A percentile compares a stretch with the other conserved stretches of the same genome.
Conservation (phyloP, 306 rosid genomes). For the Oemleria cerasiformis region DNA sequence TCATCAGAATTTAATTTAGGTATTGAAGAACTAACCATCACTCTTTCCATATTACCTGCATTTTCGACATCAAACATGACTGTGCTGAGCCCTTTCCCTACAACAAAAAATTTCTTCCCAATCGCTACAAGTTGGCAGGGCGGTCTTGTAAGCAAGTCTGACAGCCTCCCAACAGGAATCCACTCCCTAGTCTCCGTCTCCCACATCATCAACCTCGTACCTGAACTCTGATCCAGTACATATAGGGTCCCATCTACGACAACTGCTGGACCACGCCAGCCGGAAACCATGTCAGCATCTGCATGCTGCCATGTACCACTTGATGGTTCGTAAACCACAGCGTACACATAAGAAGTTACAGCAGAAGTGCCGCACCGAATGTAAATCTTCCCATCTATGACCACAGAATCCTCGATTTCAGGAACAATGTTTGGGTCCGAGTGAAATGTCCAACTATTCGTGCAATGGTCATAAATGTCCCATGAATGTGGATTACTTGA, state of each 20-base stretch:
- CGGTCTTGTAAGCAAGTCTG: slow-evolving; percentile 74
- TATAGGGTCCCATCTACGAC: slow-evolving; percentile 59
- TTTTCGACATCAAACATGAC: slow-evolving; percentile 67
- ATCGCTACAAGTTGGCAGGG: slow-evolving; percentile 73
- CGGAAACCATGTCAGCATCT: slow-evolving; percentile 70
- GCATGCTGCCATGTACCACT: slow-evolving; percentile 75
- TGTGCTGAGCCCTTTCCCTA: slow-evolving; percentile 83
- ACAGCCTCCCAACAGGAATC: slow-evolving; percentile 69
- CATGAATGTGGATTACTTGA: slow-evolving; percentile 70
- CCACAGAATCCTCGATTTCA: slow-evolving; percentile 68
- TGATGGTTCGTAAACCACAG: slow-evolving; percentile 72
- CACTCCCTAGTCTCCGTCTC: slow-evolving; percentile 55
- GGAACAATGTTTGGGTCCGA: slow-evolving; percentile 51
- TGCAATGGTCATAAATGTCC: slow-evolving; percentile 68
- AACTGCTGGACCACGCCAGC: slow-evolving; percentile 90
- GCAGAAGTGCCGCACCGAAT: slow-evolving; percentile 50
- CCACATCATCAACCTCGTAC: slow-evolving; percentile 78
- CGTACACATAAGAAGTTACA: slow-evolving; percentile 46
- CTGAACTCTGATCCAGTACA: slow-evolving; percentile 71
- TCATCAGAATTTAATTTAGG: slow-evolving; percentile 47
- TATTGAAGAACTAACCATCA: slow-evolving; percentile 67
- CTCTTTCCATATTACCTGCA: slow-evolving; percentile 45
- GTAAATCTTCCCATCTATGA: slow-evolving; percentile 76
- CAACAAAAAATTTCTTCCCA: slow-evolving; percentile 59
- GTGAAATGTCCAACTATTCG: slow-evolving; percentile 52